Percentiles rank a stretch among this genome's conserved stretches.
These are phyloP conservation scores for Cyberlindnera nakhonratchasimensis DNA, from an alignment of 805 yeast genomes.

Conservation along the genomic window DNA sequence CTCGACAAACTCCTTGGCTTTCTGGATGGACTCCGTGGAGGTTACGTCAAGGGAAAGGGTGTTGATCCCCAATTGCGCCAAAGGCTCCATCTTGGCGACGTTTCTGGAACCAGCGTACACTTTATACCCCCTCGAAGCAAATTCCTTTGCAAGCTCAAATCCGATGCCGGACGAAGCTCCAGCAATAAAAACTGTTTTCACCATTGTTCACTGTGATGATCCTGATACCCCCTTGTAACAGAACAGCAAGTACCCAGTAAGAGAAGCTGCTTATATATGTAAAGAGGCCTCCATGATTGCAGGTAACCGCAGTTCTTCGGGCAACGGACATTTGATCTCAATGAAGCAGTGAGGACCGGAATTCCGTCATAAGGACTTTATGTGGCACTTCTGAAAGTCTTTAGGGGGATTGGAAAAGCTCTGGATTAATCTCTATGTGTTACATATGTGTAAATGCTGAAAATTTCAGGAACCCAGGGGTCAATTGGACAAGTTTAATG, in stretches of 20 bases:
- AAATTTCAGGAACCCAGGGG: too few relatives aligned
- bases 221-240: too few relatives aligned
- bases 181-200: constrained; percentile 46
- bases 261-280: too few relatives aligned
- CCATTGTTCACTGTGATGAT: background rate
- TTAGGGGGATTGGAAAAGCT: too few relatives aligned
- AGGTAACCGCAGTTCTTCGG: too few relatives aligned
- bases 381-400: too few relatives aligned
- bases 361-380: too few relatives aligned
- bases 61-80: constrained; percentile 31
- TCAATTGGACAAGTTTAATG: too few relatives aligned
- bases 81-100: constrained; percentile 29
- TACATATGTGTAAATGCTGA: too few relatives aligned
- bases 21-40: constrained; percentile 27
- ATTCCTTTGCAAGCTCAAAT: constrained; percentile 41
- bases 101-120: constrained; percentile 36
- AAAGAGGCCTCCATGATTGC: too few relatives aligned
- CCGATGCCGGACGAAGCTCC: constrained; percentile 66
- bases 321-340: background rate
- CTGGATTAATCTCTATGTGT: too few relatives aligned
- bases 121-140: constrained; percentile 39
- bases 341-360: background rate
- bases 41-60: constrained; percentile 37
- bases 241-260: too few relatives aligned
- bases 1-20: constrained; percentile 26